A percentile compares a stretch with the other conserved stretches of the same genome.
Conservation (phyloP, 2,329 filamentous ascomycete species). For the Talaromyces verruculosus region DNA sequence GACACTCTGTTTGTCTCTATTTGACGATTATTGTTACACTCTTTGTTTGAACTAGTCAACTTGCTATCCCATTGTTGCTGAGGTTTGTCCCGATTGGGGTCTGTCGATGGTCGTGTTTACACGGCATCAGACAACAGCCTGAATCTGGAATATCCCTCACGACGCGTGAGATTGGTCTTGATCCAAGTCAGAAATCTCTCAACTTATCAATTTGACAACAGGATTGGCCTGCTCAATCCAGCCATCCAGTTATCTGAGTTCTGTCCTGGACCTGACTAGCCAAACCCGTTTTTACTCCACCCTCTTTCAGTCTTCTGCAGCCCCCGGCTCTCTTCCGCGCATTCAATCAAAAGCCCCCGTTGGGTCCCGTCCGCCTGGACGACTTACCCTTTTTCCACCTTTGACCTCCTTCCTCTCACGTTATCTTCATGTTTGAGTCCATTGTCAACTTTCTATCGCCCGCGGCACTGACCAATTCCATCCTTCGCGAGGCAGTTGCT, state of each 20-base stretch:
- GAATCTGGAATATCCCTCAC: neutral
- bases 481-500: conserved; percentile 19
- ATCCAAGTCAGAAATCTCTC: neutral
- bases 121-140: neutral
- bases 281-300: conserved; percentile 15
- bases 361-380: conserved; percentile 12
- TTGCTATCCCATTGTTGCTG: neutral
- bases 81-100: neutral
- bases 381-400: neutral
- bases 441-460: conserved; percentile 23
- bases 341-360: conserved; percentile 13
- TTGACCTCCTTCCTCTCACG: neutral
- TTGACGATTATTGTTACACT: neutral
- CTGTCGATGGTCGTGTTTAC: neutral
- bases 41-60: neutral
- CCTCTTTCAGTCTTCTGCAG: conserved; percentile 8
- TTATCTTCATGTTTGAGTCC: conserved; percentile 23
- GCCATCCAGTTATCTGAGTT: conserved; percentile 6
- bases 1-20: neutral
- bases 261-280: conserved; percentile 11
- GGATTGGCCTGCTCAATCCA: neutral
- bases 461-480: conserved; percentile 20
- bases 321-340: conserved; percentile 4
- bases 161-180: neutral
- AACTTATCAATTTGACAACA: neutral